Base-by-base conservation (phyloP, 2,329 filamentous ascomycete genomes). In the Lachnellula suecica region DNA sequence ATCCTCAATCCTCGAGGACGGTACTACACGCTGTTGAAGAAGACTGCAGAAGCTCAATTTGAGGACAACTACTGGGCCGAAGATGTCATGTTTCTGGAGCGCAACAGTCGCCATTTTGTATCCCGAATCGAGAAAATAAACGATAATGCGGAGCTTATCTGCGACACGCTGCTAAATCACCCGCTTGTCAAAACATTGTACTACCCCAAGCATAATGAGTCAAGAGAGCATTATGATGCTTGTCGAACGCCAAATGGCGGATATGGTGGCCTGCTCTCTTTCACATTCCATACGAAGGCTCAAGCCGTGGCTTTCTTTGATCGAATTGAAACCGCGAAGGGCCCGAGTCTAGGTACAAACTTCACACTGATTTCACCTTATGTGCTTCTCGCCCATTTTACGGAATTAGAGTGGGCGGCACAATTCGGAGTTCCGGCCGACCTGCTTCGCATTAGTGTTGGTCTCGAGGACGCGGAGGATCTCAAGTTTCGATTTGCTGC, bases 41-140 rank as follows among this genome's bases (percentile, higher is more conserved):
- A 74, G 4, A 76, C 78, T n/a, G 82, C 89, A 68, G 71, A 73
- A 4, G 68, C 70, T 8, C 82, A 88, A 40, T 94, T 88, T 68
- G 89, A 96, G 71, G 91, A 97, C 69, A 91, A 89, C 49, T 91
- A 94, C 68, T 99, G 94, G 91, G 84, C 88, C 17, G 93, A 97
- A 74, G 94, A 99, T 71, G 84, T 88, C 44, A 84, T 99, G 35
- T 96, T 97, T 72, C 85, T 99, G 74, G 94, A 99, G 72, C 83
- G 93, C 57, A 99, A 99, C 71, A 97, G 91, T 68, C 87, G 94
- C 15, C 91, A 97, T 72, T 97, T 97, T 68, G 81, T 87, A 19
- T 81, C 82, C 15, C 83, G 94, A 51, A 91, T 96, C 54, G 85
- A 88, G 58, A 83, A 91, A 50, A 89, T 96, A 66, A 97, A 97